Evolutionary conservation across 345 rosid species (phyloP).

Genomic region (Lumnitzera racemosa): DNA sequence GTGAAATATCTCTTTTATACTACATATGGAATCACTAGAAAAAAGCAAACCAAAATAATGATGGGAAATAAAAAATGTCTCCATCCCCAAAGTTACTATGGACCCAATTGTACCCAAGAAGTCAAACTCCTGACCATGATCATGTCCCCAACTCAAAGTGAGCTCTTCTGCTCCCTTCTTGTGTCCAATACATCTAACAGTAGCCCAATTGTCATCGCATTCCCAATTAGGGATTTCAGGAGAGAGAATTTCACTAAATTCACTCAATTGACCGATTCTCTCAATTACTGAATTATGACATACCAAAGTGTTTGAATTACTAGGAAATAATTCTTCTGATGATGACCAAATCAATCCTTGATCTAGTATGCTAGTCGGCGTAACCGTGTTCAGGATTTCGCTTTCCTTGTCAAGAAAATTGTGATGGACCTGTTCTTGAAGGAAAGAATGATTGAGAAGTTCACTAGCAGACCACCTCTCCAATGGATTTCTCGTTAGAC

Average conservation of each 20-base stretch:
- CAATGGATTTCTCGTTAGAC: conserved; percentile 35
- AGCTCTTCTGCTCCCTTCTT: too few species aligned
- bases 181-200: conserved; percentile 25
- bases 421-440: conserved; percentile 1
- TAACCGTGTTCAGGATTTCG: background rate
- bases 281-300: conserved; percentile 10
- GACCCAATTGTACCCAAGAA: too few species aligned
- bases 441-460: conserved; percentile 38
- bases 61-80: too few species aligned
- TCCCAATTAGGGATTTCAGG: conserved; percentile 18
- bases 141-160: too few species aligned
- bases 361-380: conserved; percentile 39
- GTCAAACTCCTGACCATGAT: too few species aligned
- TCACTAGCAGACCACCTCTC: conserved; percentile 44
- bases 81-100: too few species aligned
- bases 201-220: conserved; percentile 36
- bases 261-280: conserved; percentile 30
- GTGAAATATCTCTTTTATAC: too few species aligned
- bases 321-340: conserved; percentile 8
- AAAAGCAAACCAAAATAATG: too few species aligned
- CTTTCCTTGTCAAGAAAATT: background rate
- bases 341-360: conserved; percentile 23
- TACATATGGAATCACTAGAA: too few species aligned
- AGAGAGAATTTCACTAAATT: background rate
- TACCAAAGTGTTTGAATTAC: background rate